Conservation (phyloP, 1,284 basidiomycete species). For the Vanrija pseudolonga region DNA sequence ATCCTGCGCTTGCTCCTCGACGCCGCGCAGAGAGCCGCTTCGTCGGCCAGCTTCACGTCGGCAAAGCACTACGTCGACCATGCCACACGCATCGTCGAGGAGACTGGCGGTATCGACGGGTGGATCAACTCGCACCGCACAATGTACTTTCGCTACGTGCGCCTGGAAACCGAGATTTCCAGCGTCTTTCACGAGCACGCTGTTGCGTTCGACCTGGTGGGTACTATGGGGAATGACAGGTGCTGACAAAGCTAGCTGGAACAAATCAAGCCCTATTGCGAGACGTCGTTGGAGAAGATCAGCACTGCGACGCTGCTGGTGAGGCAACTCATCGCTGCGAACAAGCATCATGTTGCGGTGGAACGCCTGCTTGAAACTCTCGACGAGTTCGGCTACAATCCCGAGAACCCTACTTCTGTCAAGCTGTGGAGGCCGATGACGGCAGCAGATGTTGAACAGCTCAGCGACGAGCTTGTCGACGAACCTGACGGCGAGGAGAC, state of each 20-base stretch:
- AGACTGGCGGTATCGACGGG: conserved; percentile 14
- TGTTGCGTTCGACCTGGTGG: conserved; percentile 7
- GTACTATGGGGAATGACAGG: too few relatives aligned
- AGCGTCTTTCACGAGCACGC: conserved; percentile 24
- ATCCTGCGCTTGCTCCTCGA: conserved; percentile 20
- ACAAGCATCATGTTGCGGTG: conserved; percentile 13
- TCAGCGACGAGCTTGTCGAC: conserved; percentile 3
- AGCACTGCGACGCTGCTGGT: conserved; percentile 18
- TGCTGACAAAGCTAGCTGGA: conserved; percentile 6
- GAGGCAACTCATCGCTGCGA: conserved; percentile 21
- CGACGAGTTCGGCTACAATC: conserved; percentile 24
- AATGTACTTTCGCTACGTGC: conserved; percentile 20
- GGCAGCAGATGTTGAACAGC: conserved; percentile 15
- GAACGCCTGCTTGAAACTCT: conserved; percentile 13
- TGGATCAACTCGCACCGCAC: conserved; percentile 17
- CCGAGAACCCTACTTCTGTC: conserved; percentile 7
- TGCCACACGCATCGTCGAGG: conserved; percentile 20
- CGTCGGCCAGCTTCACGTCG: conserved; percentile 19
- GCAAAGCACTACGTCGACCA: conserved; percentile 21
- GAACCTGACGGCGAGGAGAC: conserved; percentile 10
- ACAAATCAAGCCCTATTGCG: conserved; percentile 14
- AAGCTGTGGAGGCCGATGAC: conserved; percentile 9
- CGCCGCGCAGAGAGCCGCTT: conserved; percentile 15
- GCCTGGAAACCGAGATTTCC: conserved; percentile 19
- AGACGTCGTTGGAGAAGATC: conserved; percentile 20